Percentiles rank a stretch among this genome's conserved stretches.
phyloP scores from a whole-genome alignment of 169 alveolate species.

The Sarcocystis neurona region DNA sequence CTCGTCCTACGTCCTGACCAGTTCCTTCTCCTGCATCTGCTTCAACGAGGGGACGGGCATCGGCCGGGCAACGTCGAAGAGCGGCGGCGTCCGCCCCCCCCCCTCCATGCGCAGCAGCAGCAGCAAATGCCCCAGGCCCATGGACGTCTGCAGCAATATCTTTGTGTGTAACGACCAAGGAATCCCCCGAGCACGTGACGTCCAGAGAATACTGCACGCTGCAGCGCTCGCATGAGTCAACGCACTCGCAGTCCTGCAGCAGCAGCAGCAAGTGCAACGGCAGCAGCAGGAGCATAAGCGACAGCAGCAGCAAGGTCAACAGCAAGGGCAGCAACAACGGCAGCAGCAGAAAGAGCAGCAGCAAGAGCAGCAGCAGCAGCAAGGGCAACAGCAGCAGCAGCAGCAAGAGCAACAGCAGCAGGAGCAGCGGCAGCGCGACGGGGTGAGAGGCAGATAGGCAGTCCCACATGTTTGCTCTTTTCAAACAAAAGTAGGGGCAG shows the following conservation, averaged over 20 bases:
- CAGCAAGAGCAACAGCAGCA: too few species aligned
- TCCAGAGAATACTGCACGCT: slow-evolving; percentile 80
- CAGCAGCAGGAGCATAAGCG: not conserved
- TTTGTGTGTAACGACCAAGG: slow-evolving; percentile 74
- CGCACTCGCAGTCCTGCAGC: slow-evolving; percentile 80
- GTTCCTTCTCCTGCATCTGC: slow-evolving; percentile 29
- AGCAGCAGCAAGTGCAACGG: not conserved
- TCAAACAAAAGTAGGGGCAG: too few species aligned
- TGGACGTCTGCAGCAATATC: slow-evolving; percentile 59
- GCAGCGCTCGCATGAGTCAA: slow-evolving; percentile 81
- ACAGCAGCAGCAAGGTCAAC: not conserved
- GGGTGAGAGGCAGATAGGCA: too few species aligned
- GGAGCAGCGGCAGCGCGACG: too few species aligned
- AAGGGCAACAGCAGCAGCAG: not conserved
- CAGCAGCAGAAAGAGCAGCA: not conserved
- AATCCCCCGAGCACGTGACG: slow-evolving; percentile 78
- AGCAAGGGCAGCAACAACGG: not conserved
- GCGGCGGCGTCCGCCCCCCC: not conserved
- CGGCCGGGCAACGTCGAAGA: slow-evolving; percentile 64
- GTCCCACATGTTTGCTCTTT: too few species aligned
- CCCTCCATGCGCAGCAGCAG: slow-evolving; percentile 1
- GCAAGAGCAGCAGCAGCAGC: not conserved
- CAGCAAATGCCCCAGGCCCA: slow-evolving; percentile 2
- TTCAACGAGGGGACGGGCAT: slow-evolving; percentile 65
- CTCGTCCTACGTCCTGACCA: too few species aligned